Evolutionary conservation across 2,329 filamentous ascomycete species (phyloP), one percentile per base, ranked within the genome.

Genomic region (Venturia aucupariae): DNA sequence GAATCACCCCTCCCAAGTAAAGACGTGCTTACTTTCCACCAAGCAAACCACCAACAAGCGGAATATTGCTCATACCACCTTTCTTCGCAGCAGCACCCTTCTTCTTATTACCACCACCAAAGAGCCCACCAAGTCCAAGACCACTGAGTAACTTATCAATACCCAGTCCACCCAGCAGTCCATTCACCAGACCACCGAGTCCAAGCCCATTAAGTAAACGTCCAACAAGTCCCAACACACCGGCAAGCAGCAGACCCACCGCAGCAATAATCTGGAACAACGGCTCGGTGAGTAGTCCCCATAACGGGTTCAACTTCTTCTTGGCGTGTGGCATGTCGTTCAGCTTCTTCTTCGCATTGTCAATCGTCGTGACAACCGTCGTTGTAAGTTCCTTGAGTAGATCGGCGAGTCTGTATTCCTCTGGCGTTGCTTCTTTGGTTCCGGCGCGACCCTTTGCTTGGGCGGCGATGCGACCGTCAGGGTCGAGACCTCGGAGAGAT

Each of bases 301-400:
- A 96, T 38, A 97, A 85, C 13, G 92, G 92, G 79, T 93, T 96
- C 66, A 96, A 83, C 80, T 93, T 87, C 82, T 96, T 93, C 87
- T 96, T 95, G 54, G 91, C 92, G 69, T 95, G 89, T 6, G 92
- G 92, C 90, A 96, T 94, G 72, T 90, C 89, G 72, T 89, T 86
- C 67, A 96, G 89, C 80, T 90, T 90, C 79, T 88, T 90, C 85
- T 92, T 94, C 32, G 90, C 89, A 68, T 88, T 87, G 72, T 97
- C 92, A 69, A 97, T 93, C 30, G 88, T 90, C 71, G 87, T 86
- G 59, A 89, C 87, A 27, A 97, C 89, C 32, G 85, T 87, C 24
- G 87, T 87, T 0, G 92, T 93, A 66, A 96, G 82, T 78, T 91
- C 90, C 80, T 96, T 95, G 69, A 96, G 84, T 11, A 87, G 79